These are phyloP conservation scores for Erucastrum elatum DNA, from an alignment of 345 rosid genomes.

Conservation along the genomic window DNA sequence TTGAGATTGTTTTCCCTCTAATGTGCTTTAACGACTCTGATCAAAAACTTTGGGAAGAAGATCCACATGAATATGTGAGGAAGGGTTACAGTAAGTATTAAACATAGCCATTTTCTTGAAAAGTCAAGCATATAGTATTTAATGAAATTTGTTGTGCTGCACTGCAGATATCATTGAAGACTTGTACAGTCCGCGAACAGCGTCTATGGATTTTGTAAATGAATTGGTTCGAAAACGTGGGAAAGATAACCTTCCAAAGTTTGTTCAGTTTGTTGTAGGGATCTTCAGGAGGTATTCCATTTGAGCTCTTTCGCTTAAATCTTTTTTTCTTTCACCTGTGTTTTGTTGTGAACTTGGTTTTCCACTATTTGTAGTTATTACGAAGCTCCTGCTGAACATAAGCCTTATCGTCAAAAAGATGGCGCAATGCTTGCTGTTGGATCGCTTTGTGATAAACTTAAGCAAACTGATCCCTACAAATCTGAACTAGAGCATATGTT, in stretches of 20 bases:
- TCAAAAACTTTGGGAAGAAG: not conserved
- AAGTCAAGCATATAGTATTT: not conserved
- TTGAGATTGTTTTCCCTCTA: constrained; percentile 1
- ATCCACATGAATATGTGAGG: not conserved
- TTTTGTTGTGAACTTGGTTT: not conserved
- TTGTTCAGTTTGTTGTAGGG: constrained; percentile 3
- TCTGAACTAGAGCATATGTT: not conserved
- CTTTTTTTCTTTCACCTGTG: not conserved
- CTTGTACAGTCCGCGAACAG: not conserved
- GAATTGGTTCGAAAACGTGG: constrained; percentile 1
- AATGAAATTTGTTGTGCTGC: not conserved
- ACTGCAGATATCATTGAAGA: not conserved
- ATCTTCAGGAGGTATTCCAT: constrained; percentile 1
- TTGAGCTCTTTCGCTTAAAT: not conserved
- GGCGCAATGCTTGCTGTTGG: not conserved
- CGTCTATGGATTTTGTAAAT: not conserved
- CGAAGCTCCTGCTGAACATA: constrained; percentile 1
- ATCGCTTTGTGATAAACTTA: not conserved
- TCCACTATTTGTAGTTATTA: not conserved
- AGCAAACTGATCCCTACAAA: not conserved
- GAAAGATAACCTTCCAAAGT: not conserved
- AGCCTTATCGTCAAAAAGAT: not conserved
- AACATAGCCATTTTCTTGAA: not conserved
- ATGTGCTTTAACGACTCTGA: not conserved
- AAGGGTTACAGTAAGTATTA: not conserved